A percentile compares a stretch with the other conserved stretches of the same genome.
These are phyloP conservation scores for Ichthyophthirius multifiliis DNA, from an alignment of 169 alveolate genomes.

Conservation along the genomic window DNA sequence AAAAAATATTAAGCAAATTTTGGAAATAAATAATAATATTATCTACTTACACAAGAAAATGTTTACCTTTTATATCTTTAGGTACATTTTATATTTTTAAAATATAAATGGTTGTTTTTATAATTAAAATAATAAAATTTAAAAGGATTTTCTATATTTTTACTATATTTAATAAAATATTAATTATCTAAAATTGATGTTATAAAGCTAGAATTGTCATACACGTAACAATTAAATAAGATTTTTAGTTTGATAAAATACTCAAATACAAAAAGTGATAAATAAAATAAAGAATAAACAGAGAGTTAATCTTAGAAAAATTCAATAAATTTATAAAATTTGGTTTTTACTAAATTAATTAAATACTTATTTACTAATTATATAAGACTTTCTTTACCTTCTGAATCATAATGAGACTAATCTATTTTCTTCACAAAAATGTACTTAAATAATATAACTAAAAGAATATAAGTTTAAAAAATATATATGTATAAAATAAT, in stretches of 20 bases:
- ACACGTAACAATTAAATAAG: neutral
- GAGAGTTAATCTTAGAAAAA: neutral
- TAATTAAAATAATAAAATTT: neutral
- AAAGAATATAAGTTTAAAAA: too few relatives aligned
- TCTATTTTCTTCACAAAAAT: too few relatives aligned
- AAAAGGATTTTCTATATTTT: neutral
- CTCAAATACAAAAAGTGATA: neutral
- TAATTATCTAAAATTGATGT: neutral
- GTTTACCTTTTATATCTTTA: neutral
- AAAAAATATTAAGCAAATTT: neutral
- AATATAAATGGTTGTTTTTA: neutral
- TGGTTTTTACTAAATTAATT: slow-evolving; percentile 13
- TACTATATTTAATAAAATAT: neutral
- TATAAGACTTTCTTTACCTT: slow-evolving; percentile 7
- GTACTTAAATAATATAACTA: too few relatives aligned
- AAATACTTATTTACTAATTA: slow-evolving; percentile 15
- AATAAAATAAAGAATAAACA: neutral
- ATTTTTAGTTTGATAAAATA: slow-evolving; percentile 1
- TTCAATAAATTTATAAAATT: neutral
- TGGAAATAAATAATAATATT: slow-evolving; percentile 6
- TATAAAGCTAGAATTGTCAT: neutral
- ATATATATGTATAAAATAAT: too few relatives aligned
- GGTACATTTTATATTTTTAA: neutral
- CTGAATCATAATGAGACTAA: neutral
- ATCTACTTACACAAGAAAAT: neutral